Base-by-base conservation (phyloP, 768 basidiomycete genomes). In the Russula sp. region DNA sequence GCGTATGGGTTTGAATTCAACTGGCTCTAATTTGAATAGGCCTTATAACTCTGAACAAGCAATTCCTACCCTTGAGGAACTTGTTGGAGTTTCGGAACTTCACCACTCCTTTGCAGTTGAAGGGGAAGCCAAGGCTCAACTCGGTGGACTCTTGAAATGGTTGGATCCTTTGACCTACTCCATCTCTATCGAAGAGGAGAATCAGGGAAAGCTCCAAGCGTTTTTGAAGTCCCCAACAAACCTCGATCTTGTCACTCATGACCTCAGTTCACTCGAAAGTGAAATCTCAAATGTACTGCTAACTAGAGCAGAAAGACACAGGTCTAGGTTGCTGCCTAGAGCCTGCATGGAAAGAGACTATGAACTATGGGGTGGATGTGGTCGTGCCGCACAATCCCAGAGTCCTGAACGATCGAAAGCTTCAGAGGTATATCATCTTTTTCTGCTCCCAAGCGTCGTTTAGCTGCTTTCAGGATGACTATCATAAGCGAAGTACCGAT, bases 41-140 rank as follows among this genome's bases (percentile, higher is more conserved):
- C 62, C 62, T 18, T 63, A 43, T 59, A 32, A 35, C 52, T 59
- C 57, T 1, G 62, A 59, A 20, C 50, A 63, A 48, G 18, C 39
- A 32, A 34, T 35, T 34, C 60, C 60, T 18, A 52, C 54, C 13
- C 60, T 51, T 36, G 63, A 63, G 20, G 63, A 62, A 39, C 59
- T 64, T 39, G 59, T 52, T 45, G 59, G 60, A n/a, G 43, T 47
- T 34, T 51, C 59, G 3, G 54, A 61, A 34, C 25, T 56, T 20
- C 5, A 46, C 34, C 1, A 25, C 6, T 39, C 48, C 34, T 13
- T 7, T n/a, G 49, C 25, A 29, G 25, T 18, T 36, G 22, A 6
- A 29, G 47, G 45, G n/a, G 50, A 20, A 14, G n/a, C 45, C n/a
- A 48, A 20, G 47, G 34, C 22, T 1, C 39, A 36, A 32, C 45